phyloP scores from a whole-genome alignment of 805 yeast species.

The Saccharomycodes ludwigii region DNA sequence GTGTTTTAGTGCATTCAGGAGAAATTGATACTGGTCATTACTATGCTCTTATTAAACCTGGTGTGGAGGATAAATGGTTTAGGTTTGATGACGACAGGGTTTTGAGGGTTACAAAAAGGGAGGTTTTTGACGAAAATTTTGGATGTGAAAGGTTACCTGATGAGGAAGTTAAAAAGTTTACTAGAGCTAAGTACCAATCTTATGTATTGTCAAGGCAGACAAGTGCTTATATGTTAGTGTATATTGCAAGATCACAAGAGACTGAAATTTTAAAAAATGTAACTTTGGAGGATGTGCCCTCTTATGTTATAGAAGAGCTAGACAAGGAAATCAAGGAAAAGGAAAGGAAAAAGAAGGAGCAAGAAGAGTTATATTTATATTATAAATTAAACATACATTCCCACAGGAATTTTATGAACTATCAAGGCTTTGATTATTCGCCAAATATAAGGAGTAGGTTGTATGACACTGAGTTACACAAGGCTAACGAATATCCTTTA shows the following conservation, averaged over 20 bases:
- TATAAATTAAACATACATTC: constrained; percentile 47
- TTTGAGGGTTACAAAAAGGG: constrained; percentile 69
- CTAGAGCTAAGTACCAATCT: constrained; percentile 49
- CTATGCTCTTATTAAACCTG: constrained; percentile 86
- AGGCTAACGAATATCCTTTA: constrained; percentile 32
- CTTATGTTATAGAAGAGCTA: constrained; percentile 54
- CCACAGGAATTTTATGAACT: constrained; percentile 38
- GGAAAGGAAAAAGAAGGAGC: constrained; percentile 40
- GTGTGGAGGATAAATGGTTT: constrained; percentile 59
- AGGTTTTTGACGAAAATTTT: constrained; percentile 85
- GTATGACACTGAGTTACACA: constrained; percentile 38
- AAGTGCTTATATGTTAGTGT: constrained; percentile 95
- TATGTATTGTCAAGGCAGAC: constrained; percentile 70
- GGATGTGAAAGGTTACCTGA: constrained; percentile 59
- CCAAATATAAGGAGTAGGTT: constrained; percentile 41
- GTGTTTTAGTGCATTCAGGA: constrained; percentile 93
- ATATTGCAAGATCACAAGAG: constrained; percentile 54
- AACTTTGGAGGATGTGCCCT: constrained; percentile 46
- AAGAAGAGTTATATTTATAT: constrained; percentile 61
- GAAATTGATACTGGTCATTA: constrained; percentile 94
- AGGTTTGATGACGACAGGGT: constrained; percentile 94
- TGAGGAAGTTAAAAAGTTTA: constrained; percentile 35
- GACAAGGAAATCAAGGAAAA: constrained; percentile 49
- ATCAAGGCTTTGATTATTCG: constrained; percentile 66
- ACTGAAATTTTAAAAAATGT: constrained; percentile 48